phyloP scores from a whole-genome alignment of 305 asterid species.

The Rubia peregrina region DNA sequence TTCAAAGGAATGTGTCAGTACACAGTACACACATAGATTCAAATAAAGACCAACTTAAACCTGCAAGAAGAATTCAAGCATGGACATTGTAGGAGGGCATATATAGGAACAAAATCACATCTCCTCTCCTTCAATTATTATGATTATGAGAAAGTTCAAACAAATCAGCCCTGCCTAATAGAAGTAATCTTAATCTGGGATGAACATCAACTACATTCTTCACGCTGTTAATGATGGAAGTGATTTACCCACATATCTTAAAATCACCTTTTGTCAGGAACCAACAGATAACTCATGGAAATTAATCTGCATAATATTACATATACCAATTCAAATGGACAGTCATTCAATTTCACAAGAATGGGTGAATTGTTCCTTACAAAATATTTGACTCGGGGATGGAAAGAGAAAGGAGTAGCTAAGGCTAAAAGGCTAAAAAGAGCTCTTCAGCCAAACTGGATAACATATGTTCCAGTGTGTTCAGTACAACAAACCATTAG shows the following conservation, averaged over 20 bases:
- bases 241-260: neutral
- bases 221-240: neutral
- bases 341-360: neutral
- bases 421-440: neutral
- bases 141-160: neutral
- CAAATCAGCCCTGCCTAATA: neutral
- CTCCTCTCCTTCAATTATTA: neutral
- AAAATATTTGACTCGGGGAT: neutral
- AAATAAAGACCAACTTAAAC: neutral
- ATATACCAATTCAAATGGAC: neutral
- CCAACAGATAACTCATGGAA: no score
- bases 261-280: neutral
- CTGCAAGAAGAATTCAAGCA: neutral
- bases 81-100: neutral
- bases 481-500: neutral
- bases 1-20: neutral
- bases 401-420: neutral
- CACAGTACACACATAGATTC: neutral
- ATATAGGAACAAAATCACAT: neutral
- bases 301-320: neutral
- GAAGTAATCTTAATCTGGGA: neutral
- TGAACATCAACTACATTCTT: neutral
- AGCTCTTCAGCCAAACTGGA: neutral
- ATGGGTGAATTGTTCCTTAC: neutral
- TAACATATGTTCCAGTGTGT: neutral